These are phyloP conservation scores for Musa balbisiana DNA, from an alignment of 202 grass and related monocot genomes.

Conservation along the genomic window DNA sequence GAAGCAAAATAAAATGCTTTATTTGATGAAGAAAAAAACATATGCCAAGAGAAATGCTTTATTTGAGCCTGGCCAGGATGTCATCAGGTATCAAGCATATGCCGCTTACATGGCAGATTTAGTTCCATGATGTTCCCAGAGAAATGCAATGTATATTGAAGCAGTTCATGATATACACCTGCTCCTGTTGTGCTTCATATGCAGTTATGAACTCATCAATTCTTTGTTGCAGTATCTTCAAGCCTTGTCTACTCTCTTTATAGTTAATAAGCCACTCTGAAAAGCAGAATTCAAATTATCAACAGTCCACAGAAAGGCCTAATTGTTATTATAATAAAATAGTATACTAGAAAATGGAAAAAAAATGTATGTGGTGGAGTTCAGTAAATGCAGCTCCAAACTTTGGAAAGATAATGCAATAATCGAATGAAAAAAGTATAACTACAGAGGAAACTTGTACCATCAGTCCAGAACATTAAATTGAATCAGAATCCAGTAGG, in stretches of 20 bases:
- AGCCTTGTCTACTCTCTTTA: slow-evolving; percentile 52
- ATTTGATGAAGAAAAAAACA: neutral
- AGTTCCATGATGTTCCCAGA: neutral
- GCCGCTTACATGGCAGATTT: neutral
- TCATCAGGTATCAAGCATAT: neutral
- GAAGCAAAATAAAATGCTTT: too few species aligned
- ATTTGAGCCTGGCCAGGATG: too few species aligned
- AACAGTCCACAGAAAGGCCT: slow-evolving; percentile 16
- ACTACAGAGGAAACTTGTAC: neutral
- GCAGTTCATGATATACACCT: slow-evolving; percentile 27
- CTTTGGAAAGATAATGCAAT: too few species aligned
- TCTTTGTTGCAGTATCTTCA: slow-evolving; percentile 62
- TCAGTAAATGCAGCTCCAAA: neutral
- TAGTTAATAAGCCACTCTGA: slow-evolving; percentile 87
- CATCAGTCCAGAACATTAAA: neutral
- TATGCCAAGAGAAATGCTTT: neutral
- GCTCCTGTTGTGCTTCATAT: slow-evolving; percentile 71
- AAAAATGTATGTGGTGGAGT: neutral
- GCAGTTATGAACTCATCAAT: slow-evolving; percentile 89
- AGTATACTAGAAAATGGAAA: neutral
- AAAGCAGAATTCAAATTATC: slow-evolving; percentile 25
- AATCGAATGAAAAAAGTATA: neutral
- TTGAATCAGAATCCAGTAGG: neutral
- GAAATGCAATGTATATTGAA: neutral
- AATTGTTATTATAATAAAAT: neutral